phyloP scores from a whole-genome alignment of 345 rosid genomes.

The Sonneratia caseolaris region DNA sequence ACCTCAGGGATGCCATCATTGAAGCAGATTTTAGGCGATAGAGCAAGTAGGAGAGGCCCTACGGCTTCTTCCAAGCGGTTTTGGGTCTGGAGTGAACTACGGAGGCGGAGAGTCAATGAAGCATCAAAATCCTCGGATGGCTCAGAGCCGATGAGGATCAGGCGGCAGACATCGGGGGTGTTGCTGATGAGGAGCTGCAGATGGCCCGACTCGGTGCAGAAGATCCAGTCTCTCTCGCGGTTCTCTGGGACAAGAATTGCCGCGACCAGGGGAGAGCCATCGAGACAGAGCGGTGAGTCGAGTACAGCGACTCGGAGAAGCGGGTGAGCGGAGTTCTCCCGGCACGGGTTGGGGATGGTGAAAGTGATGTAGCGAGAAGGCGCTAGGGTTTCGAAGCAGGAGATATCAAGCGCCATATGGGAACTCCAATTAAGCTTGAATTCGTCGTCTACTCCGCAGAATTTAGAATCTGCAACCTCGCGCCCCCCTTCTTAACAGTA shows the following conservation, averaged over 20 bases:
- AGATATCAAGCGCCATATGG: conserved; percentile 42
- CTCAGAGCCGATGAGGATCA: conserved; percentile 46
- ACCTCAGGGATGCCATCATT: conserved; percentile 20
- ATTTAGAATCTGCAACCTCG: neutral
- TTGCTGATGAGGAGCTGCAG: conserved; percentile 58
- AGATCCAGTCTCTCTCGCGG: conserved; percentile 79
- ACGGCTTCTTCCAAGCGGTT: conserved; percentile 22
- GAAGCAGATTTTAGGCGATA: conserved; percentile 35
- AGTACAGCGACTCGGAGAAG: conserved; percentile 68
- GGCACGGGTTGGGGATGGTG: conserved; percentile 40
- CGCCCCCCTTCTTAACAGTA: no score
- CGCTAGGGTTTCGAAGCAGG: conserved; percentile 36
- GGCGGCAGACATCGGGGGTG: conserved; percentile 44
- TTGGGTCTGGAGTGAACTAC: conserved; percentile 7
- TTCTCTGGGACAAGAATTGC: conserved; percentile 55
- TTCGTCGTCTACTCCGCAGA: neutral
- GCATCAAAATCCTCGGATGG: conserved; percentile 13
- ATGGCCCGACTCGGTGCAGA: conserved; percentile 83
- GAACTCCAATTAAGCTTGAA: neutral
- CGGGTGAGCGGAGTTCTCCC: conserved; percentile 7
- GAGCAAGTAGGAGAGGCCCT: conserved; percentile 36
- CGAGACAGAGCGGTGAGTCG: conserved; percentile 47
- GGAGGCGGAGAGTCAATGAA: conserved; percentile 12
- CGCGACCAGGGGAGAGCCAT: conserved; percentile 33
- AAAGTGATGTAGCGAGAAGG: conserved; percentile 68